Evolutionary conservation across 2,329 filamentous ascomycete genomes (phyloP).

Genomic region (Mycogone perniciosa): DNA sequence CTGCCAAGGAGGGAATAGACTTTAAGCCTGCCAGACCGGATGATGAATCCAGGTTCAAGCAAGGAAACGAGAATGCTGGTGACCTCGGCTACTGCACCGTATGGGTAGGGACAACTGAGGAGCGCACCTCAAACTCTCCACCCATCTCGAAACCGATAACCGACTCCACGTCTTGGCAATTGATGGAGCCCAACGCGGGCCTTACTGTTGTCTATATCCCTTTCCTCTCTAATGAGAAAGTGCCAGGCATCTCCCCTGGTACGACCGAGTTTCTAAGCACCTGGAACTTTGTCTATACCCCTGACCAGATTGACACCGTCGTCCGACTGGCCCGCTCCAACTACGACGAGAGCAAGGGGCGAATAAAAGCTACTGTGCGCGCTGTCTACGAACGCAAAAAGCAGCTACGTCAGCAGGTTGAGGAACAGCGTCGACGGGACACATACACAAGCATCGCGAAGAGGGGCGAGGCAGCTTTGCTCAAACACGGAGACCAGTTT

Average conservation of each 20-base stretch:
- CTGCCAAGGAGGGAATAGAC: conserved; percentile 19
- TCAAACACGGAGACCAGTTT: conserved; percentile 63
- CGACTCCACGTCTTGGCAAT: conserved; percentile 59
- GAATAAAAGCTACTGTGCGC: conserved; percentile 69
- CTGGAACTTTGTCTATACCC: conserved; percentile 97
- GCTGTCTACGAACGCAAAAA: conserved; percentile 94
- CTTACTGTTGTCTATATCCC: conserved; percentile 89
- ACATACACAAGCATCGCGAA: conserved; percentile 42
- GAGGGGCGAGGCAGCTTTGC: conserved; percentile 45
- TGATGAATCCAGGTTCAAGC: conserved; percentile 32
- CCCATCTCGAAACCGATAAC: conserved; percentile 48
- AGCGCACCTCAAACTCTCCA: conserved; percentile 53
- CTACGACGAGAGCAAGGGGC: conserved; percentile 73
- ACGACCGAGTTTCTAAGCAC: conserved; percentile 83
- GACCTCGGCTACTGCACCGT: conserved; percentile 87
- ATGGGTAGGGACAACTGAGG: conserved; percentile 83
- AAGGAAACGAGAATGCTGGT: conserved; percentile 39
- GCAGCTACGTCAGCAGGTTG: conserved; percentile 51
- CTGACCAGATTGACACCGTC: conserved; percentile 80
- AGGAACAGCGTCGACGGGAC: conserved; percentile 34
- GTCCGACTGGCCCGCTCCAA: conserved; percentile 79
- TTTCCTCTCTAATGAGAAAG: conserved; percentile 73
- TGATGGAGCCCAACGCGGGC: conserved; percentile 69
- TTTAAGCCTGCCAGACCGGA: conserved; percentile 18
- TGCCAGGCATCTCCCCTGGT: conserved; percentile 75